Base-by-base conservation (phyloP, 2,329 filamentous ascomycete genomes). In the Fusarium sp. region DNA sequence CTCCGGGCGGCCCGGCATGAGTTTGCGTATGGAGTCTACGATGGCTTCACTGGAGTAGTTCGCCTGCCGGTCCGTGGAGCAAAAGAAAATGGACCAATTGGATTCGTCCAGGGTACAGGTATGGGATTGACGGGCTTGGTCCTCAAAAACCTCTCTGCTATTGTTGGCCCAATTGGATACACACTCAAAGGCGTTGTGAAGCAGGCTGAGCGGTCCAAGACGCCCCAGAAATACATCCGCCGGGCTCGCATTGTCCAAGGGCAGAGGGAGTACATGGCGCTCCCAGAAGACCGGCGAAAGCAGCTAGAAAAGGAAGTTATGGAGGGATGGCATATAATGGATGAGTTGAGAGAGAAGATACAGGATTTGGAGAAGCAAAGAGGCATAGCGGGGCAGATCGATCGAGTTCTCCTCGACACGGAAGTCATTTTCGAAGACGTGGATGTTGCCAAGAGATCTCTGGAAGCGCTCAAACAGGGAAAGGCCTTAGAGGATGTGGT, bases 111-210 rank as follows among this genome's bases (percentile, higher is more conserved):
- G 45, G 91, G 91, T 5, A 81, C 90, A 0, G 90, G 89, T 20
- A 91, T 90, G 84, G 91, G 91, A 2, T 74, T 92, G 13, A 89
- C 87, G 3, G 90, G 91, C 0, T 87, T 92, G 30, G 85, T 92
- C 5, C 84, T 93, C 34, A 93, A 93, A 79, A 88, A 91, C 57
- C 84, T 92, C 11, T 85, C 90, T 1, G 91, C 91, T 11, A 65
- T 92, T 3, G 78, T 91, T 3, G 89, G 90, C 0, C 89, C 90
- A 1, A 74, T 90, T 6, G 90, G 89, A 1, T 93, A 90, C 74
- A 86, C 89, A 0, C 84, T 92, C 70, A 92, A 93, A 77, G 91
- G 91, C 0, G 78, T 92, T 1, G 85, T 89, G 38, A 91, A 91
- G 73, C 89, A 93, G 77, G 80, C 85, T 3, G 83, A 87, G 69